Evolutionary conservation across 331 rosid species (phyloP), one percentile per base, ranked within the genome.

Genomic region (Quercus tomentella): DNA sequence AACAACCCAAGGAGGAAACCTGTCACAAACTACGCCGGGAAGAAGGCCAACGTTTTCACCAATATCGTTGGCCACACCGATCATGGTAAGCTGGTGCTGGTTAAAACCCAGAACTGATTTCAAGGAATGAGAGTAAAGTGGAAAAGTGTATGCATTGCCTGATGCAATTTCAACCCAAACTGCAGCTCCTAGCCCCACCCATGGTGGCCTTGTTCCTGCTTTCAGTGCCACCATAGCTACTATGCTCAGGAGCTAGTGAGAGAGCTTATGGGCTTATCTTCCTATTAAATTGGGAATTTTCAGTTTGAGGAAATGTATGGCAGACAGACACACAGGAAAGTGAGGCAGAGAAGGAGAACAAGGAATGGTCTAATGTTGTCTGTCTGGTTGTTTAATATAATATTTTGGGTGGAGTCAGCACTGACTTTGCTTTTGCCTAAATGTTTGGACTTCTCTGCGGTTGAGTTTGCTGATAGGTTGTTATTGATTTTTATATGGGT

Each of bases 41-140:
- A 92, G 82, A 4, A 92, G 77, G 25, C 95, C 97, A 37, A 92
- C 91, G 82, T 89, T 92, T 74, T 92, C 97, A 1, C 97, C 97
- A 37, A 90, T 80, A 76, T 92, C 96, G 28, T 89, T 92, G 54
- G 93, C 93, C 1, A 92, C 96, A 9, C 96, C 97, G 18, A 92
- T 91, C 25, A 89, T 84, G 2, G 97, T 82, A 6, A 92, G 75
- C 76, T 92, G 94, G 15, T 72, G 83, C 77, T 92, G 96, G 77
- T 81, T 89, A 80, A 92, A 89, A 51, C 96, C 93, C 76, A 92
- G 79, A 71, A 88, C 89, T 0, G 92, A 86, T 76, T 90, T 92
- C 74, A 92, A 79, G 4, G 96, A 74, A 76, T 86, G 90, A 23
- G 97, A 92, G 63, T 92, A 92, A 4, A 90, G 93, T 0, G 92